Base-by-base conservation (phyloP, 345 rosid genomes). In the Salix caprea region DNA sequence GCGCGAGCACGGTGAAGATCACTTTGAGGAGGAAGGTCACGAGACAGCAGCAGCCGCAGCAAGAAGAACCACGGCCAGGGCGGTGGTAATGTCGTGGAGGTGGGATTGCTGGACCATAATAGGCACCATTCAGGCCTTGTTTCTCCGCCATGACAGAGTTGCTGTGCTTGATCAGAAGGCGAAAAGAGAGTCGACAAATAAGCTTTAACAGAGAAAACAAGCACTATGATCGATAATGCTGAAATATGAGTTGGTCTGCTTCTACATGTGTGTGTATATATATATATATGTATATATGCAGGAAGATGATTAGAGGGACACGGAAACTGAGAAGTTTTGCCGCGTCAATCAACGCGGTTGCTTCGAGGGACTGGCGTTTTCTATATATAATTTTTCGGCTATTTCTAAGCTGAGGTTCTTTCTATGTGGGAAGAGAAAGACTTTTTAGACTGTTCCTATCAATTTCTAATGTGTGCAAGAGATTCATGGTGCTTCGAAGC, bases 31-130 rank as follows among this genome's bases (percentile, higher is more conserved):
- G 72, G 75, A 85, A 64, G 69, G 74, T 82, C 11, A 94, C 73
- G 73, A 91, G 88, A 77, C 96, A 92, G 81, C 94, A 89, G 74
- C 88, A 75, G 82, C 90, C 77, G 2, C 89, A 83, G 40, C 85
- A 85, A 16, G 84, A 85, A 16, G 84, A 67, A 36, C 88, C 72
- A 12, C 89, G 86, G 77, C 91, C 84, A 7, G 64, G 91, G 56
- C 90, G 82, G 78, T 83, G 90, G 86, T 87, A 83, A 46, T 71
- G 70, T 46, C 76, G 76, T 1, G 89, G 80, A 0, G 94, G 91
- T 52, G 93, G 93, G 73, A 92, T 68, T 5, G 90, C 73, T 15
- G 94, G 91, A 4, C 97, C 97, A 69, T 92, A 88, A 52, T 87
- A 90, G 75, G 95, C 92, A 0, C 93, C 97, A 78, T 85, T 90